Evolutionary conservation across 371 early-diverging fungal genomes (phyloP).

Genomic region (Actinomucor elegans): DNA sequence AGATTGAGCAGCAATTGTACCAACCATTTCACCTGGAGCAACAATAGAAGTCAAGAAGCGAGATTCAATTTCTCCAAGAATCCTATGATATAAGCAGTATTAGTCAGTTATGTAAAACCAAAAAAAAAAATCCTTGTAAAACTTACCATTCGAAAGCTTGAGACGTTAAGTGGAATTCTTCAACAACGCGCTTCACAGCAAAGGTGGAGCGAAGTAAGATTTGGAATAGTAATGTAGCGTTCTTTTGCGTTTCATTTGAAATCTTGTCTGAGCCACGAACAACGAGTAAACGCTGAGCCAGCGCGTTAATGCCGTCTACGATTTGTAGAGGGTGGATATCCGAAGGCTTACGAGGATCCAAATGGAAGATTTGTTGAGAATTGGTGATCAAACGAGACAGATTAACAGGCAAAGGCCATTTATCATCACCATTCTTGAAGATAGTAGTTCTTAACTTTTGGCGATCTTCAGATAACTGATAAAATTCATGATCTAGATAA

Average conservation of each 20-base stretch:
- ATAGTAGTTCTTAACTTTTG: slow-evolving; percentile 71
- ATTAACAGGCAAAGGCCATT: slow-evolving; percentile 93
- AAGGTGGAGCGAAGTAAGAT: slow-evolving; percentile 85
- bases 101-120: background rate
- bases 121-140: background rate
- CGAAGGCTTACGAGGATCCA: slow-evolving; percentile 78
- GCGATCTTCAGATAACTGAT: slow-evolving; percentile 77
- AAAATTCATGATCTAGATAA: slow-evolving; percentile 81
- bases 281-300: slow-evolving; percentile 76
- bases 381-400: slow-evolving; percentile 88
- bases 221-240: slow-evolving; percentile 91
- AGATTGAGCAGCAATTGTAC: slow-evolving; percentile 98
- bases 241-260: slow-evolving; percentile 83
- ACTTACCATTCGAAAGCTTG: slow-evolving; percentile 90
- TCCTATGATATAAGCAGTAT: slow-evolving; percentile 24
- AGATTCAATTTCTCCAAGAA: slow-evolving; percentile 91
- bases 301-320: slow-evolving; percentile 67
- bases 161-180: slow-evolving; percentile 84
- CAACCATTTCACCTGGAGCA: slow-evolving; percentile 99
- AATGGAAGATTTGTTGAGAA: slow-evolving; percentile 86
- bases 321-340: slow-evolving; percentile 89
- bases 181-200: slow-evolving; percentile 83
- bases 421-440: slow-evolving; percentile 74
- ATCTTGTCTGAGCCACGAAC: slow-evolving; percentile 89
- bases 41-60: slow-evolving; percentile 92